Conservation (phyloP, 2,329 filamentous ascomycete species). For the Harringtonia lauricola region DNA sequence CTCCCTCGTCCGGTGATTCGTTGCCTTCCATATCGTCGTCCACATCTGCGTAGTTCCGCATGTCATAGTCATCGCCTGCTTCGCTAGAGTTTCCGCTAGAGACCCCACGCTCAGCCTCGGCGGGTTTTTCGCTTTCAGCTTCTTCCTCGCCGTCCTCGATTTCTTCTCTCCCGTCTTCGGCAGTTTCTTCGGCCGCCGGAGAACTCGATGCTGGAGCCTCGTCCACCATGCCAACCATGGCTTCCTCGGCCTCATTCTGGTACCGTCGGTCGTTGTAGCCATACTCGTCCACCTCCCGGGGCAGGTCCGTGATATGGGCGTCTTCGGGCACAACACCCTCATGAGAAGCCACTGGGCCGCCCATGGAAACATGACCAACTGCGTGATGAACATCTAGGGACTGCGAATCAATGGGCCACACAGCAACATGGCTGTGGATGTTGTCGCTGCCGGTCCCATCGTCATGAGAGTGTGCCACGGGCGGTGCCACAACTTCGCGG, state of each 20-base stretch:
- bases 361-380: neutral
- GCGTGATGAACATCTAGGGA: slow-evolving; percentile 3
- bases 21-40: slow-evolving; percentile 17
- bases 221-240: slow-evolving; percentile 14
- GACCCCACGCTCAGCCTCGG: slow-evolving; percentile 15
- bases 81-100: slow-evolving; percentile 6
- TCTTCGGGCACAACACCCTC: neutral
- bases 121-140: slow-evolving; percentile 1
- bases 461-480: no score
- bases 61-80: slow-evolving; percentile 19
- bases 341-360: neutral
- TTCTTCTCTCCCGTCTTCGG: slow-evolving; percentile 13
- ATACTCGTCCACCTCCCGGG: slow-evolving; percentile 13
- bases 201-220: no score
- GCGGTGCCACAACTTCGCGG: neutral
- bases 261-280: slow-evolving; percentile 14
- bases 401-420: slow-evolving; percentile 8
- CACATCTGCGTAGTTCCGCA: slow-evolving; percentile 18
- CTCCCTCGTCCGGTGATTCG: neutral
- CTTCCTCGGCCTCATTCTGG: slow-evolving; percentile 18
- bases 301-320: slow-evolving; percentile 7
- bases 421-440: neutral
- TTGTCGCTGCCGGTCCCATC: no score
- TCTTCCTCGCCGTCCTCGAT: slow-evolving; percentile 15
- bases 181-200: slow-evolving; percentile 15